Evolutionary conservation across 2,329 filamentous ascomycete species (phyloP).

Genomic region (Arthroderma sp.): DNA sequence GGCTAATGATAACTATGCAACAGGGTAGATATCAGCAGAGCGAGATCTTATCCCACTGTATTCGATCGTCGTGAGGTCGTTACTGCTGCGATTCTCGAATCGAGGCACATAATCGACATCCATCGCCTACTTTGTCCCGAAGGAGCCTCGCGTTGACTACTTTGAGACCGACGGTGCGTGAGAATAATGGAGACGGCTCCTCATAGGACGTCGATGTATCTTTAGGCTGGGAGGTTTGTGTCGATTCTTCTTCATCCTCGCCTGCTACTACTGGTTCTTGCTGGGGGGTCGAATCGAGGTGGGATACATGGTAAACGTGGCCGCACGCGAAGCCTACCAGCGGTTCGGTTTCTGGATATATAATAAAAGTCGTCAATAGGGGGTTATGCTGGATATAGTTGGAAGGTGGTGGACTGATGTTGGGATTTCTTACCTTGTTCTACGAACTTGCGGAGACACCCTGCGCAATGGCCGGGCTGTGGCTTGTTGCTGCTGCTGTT

Average conservation of each 20-base stretch:
- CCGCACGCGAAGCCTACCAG: slow-evolving; percentile 56
- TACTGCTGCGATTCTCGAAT: no score
- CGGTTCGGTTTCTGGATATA: slow-evolving; percentile 34
- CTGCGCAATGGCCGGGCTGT: slow-evolving; percentile 22
- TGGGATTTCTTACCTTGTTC: slow-evolving; percentile 22
- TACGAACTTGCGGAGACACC: slow-evolving; percentile 25
- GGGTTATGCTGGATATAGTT: background rate
- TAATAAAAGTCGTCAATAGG: background rate
- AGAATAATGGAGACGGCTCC: slow-evolving; percentile 11
- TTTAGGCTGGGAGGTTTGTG: background rate
- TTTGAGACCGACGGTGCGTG: slow-evolving; percentile 62
- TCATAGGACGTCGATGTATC: slow-evolving; percentile 1
- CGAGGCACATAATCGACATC: slow-evolving; percentile 26
- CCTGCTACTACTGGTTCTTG: slow-evolving; percentile 10
- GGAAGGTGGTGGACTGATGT: no score
- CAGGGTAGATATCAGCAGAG: no score
- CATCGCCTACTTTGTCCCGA: slow-evolving; percentile 47
- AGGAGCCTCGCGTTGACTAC: slow-evolving; percentile 74
- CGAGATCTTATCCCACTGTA: no score
- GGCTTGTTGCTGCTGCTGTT: background rate
- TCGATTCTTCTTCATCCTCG: slow-evolving; percentile 14
- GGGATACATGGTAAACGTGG: slow-evolving; percentile 53
- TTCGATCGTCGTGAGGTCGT: no score
- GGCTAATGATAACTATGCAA: no score
- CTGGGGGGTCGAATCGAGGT: slow-evolving; percentile 35